Conservation (phyloP, 2,329 filamentous ascomycete genomes). For the Sordariomycetes sp. region DNA sequence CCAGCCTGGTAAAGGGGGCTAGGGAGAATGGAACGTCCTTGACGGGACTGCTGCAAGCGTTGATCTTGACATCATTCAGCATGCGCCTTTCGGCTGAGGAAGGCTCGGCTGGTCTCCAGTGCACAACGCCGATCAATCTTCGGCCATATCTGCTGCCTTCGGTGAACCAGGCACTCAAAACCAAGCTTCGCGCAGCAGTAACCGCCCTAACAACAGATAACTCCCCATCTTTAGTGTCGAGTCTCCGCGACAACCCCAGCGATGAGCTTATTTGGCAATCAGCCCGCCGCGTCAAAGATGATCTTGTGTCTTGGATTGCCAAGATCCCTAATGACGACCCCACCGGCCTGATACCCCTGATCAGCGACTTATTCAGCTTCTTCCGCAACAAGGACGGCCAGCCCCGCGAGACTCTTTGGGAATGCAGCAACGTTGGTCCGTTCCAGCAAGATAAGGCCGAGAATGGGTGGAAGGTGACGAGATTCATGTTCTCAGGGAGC, state of each 20-base stretch:
- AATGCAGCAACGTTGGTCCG: slow-evolving; percentile 43
- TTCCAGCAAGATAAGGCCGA: slow-evolving; percentile 13
- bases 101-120: slow-evolving; percentile 23
- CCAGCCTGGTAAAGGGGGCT: slow-evolving; percentile 26
- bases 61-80: slow-evolving; percentile 31
- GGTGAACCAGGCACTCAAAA: slow-evolving; percentile 16
- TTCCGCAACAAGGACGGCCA: slow-evolving; percentile 31
- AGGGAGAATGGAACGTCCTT: slow-evolving; percentile 32
- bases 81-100: slow-evolving; percentile 20
- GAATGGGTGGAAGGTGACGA: slow-evolving; percentile 24
- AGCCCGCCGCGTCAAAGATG: slow-evolving; percentile 22
- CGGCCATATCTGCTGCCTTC: slow-evolving; percentile 23
- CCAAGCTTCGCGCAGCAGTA: slow-evolving; percentile 29
- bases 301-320: slow-evolving; percentile 20
- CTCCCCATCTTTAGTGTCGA: slow-evolving; percentile 10
- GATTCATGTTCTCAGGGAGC: slow-evolving; percentile 41
- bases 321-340: slow-evolving; percentile 32
- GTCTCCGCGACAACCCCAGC: slow-evolving; percentile 12
- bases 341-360: slow-evolving; percentile 27
- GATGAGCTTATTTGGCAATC: slow-evolving; percentile 30
- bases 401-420: slow-evolving; percentile 33
- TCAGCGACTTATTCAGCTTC: slow-evolving; percentile 32
- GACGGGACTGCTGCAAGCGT: slow-evolving; percentile 37
- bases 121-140: slow-evolving; percentile 34
- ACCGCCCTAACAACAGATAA: slow-evolving; percentile 23